Evolutionary conservation across 176 grass and related monocot genomes (phyloP).

Genomic region (Panicum miliaceum): DNA sequence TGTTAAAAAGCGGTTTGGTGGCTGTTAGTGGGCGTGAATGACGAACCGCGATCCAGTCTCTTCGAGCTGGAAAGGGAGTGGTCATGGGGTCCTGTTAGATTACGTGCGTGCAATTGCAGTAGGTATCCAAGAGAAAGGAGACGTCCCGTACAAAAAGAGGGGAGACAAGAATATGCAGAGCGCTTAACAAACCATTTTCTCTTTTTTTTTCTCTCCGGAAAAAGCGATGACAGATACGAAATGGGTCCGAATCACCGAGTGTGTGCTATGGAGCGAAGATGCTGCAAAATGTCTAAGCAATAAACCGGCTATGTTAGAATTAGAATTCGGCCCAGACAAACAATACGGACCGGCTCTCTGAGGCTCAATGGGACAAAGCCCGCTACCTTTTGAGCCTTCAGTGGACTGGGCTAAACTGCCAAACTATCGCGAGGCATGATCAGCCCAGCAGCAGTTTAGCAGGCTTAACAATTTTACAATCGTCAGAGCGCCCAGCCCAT

Average conservation of each 20-base stretch:
- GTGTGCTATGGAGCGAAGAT: not conserved
- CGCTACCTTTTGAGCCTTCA: too few relatives aligned
- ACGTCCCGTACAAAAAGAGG: not conserved
- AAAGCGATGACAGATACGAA: not conserved
- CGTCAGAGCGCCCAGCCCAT: too few relatives aligned
- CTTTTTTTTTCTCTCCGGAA: not conserved
- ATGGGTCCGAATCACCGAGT: too few relatives aligned
- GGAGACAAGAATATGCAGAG: not conserved
- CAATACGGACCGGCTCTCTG: too few relatives aligned
- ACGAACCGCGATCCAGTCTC: not conserved
- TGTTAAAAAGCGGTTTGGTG: not conserved
- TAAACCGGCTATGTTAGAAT: too few relatives aligned
- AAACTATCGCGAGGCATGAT: too few relatives aligned
- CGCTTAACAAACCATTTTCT: not conserved
- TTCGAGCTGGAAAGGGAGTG: not conserved
- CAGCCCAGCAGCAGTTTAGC: too few relatives aligned
- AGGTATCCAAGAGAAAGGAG: not conserved
- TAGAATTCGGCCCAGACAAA: too few relatives aligned
- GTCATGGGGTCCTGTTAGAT: not conserved
- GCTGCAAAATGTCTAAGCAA: not conserved
- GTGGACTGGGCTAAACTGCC: too few relatives aligned
- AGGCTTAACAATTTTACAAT: too few relatives aligned
- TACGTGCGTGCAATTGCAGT: not conserved
- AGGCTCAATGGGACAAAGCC: too few relatives aligned
- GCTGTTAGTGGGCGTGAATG: not conserved